Evolutionary conservation across 331 rosid genomes (phyloP), one percentile per base, ranked within the genome.

Genomic region (Pyracantha coccinea): DNA sequence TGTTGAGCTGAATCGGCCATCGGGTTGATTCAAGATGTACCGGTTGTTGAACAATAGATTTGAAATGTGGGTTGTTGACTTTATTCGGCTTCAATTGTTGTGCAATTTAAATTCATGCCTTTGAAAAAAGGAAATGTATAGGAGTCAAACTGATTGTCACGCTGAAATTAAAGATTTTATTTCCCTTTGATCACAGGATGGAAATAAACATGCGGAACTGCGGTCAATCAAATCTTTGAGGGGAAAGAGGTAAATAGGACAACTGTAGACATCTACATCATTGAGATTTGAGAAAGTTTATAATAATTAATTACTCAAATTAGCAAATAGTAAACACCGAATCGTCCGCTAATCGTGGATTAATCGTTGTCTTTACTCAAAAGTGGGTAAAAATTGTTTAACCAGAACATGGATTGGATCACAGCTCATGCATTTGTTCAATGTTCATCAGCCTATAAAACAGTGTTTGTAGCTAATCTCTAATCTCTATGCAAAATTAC

Each of bases 291-390:
- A 6, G 28, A 71, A 23, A 61, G 44, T 21, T 19, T 19, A 70
- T 25, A 13, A 47, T 28, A 62, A 11, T 10, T 32, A 17, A 16
- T 24, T 8, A 12, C 28, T 41, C 67, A 19, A 9, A 21, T 55
- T 19, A 67, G 57, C 73, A 17, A 70, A 35, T 29, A 33, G 66
- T 28, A 66, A 75, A 58, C 63, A 62, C 58, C 23, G 62, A 72
- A 8, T 52, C 79, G 76, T 54, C 92, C 95, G 91, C 78, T 80
- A 79, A 89, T 89, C 79, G 76, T 79, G 97, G 92, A 81, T 68
- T 81, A 71, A 73, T 77, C 63, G 63, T 68, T 76, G 80, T 69
- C 24, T 61, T 50, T 66, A 41, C 81, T 52, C 71, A 16, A 72
- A 69, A 80, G 67, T 20, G 57, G 66, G 69, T 58, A 78, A 44